Evolutionary conservation across 1,139 yeast genomes (phyloP), one percentile per base, ranked within the genome.

Genomic region (Lodderomyces metapsilosis): DNA sequence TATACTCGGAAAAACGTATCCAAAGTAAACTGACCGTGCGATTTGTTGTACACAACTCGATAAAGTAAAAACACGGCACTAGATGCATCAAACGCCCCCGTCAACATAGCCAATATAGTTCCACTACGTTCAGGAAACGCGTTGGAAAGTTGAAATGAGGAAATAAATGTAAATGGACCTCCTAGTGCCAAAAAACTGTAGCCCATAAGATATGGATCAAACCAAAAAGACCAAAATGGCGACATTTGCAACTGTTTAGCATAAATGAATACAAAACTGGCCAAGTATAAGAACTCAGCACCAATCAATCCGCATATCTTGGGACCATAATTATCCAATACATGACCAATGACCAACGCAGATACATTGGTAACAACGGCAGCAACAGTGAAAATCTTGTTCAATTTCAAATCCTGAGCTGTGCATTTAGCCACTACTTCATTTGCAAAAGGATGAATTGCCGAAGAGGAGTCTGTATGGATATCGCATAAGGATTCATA

Each of bases 41-140:
- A 50, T 24, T 45, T 53, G 39, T 52, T 54, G 52, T 68, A 71
- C 31, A 61, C 43, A 18, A 65, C 48, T 38, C 62, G 58, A 52
- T 69, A 71, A 31, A 69, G 40, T 52, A 71, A 64, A 50, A 71
- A 71, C 18, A 71, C 62, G 0, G 76, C 76, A n/a, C 72, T 65
- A 1, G 75, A 68, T 8, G 76, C 69, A 53, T 71, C 76, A 48
- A 71, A 71, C 0, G 76, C 76, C 3, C 77, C 77, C 0, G 76
- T 70, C 36, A 71, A 54, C 36, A 71, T 54, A 4, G 76, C 76
- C 50, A 71, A 61, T 21, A 71, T 62, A 11, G 71, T 56, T 1
- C 77, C 77, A 34, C 71, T 62, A 28, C 57, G 59, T 22, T 58
- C 51, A 3, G 77, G 77, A 54, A 71, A 71, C 3, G 75, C 55